These are phyloP conservation scores for Zygnema cylindricum DNA, from an alignment of 139 green algal genomes.

Conservation along the genomic window DNA sequence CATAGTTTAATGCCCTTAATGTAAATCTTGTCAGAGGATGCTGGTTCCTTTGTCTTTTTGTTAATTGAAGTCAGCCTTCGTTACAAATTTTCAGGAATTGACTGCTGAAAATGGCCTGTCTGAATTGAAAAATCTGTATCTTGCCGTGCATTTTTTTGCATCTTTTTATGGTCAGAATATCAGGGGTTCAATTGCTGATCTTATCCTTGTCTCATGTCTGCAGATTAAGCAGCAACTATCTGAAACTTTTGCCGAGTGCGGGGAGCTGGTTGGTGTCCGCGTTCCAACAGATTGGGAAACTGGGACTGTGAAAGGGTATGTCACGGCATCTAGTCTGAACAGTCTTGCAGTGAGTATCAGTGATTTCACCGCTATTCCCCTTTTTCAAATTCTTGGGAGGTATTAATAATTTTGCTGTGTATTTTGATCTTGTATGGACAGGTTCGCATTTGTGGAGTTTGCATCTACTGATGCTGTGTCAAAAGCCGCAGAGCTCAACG, in stretches of 20 bases:
- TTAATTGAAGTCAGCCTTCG: too few species aligned
- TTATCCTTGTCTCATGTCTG: neutral
- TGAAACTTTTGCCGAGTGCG: constrained; percentile 71
- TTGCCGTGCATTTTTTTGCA: neutral
- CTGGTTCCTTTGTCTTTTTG: too few species aligned
- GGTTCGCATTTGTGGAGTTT: constrained; percentile 82
- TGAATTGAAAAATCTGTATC: neutral
- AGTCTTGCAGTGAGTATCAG: too few species aligned
- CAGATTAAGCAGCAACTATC: constrained; percentile 69
- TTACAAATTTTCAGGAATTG: too few species aligned
- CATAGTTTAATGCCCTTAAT: too few species aligned
- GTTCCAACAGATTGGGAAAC: constrained; percentile 80
- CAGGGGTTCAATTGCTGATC: too few species aligned
- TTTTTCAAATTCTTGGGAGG: too few species aligned
- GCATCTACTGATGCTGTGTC: constrained; percentile 66
- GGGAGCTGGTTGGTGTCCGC: constrained; percentile 71
- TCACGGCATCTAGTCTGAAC: neutral
- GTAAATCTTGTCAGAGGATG: too few species aligned
- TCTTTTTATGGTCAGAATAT: too few species aligned
- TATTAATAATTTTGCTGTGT: neutral
- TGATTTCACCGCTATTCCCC: too few species aligned
- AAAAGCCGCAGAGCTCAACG: constrained; percentile 72
- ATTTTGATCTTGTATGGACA: neutral
- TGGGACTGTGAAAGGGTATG: constrained; percentile 74
- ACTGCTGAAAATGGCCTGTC: neutral